Percentiles rank a stretch among this genome's conserved stretches.
Conservation (phyloP, 208 protist genomes). For the Trypanosoma congolense region DNA sequence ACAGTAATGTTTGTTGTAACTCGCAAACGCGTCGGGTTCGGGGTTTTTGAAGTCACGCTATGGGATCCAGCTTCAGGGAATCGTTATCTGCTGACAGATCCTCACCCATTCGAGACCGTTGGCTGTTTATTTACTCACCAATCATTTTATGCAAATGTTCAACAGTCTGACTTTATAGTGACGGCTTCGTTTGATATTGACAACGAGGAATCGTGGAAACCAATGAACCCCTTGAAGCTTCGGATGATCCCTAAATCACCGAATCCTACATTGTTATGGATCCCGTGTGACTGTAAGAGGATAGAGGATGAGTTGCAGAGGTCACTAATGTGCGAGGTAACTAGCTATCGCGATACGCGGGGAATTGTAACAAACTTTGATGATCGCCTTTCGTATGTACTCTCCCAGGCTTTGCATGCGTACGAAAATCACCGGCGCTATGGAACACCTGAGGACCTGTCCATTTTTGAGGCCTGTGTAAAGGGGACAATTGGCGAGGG, state of each 20-base stretch:
- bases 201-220: slow-evolving; percentile 89
- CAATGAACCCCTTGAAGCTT: slow-evolving; percentile 86
- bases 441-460: slow-evolving; percentile 33
- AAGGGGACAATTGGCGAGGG: slow-evolving; percentile 78
- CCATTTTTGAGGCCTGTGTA: slow-evolving; percentile 80
- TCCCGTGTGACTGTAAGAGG: slow-evolving; percentile 23
- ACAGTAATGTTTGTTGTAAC: slow-evolving; percentile 74
- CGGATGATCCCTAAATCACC: slow-evolving; percentile 77
- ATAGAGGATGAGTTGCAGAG: slow-evolving; percentile 57
- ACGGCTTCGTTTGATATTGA: slow-evolving; percentile 78
- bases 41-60: slow-evolving; percentile 42
- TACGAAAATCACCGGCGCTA: slow-evolving; percentile 77
- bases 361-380: slow-evolving; percentile 74
- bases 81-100: slow-evolving; percentile 32
- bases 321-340: slow-evolving; percentile 38
- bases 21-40: slow-evolving; percentile 26
- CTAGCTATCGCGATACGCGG: slow-evolving; percentile 64
- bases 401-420: slow-evolving; percentile 70
- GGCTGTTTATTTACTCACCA: slow-evolving; percentile 86
- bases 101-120: slow-evolving; percentile 53
- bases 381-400: slow-evolving; percentile 66
- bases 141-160: slow-evolving; percentile 86
- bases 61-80: slow-evolving; percentile 83
- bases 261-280: slow-evolving; percentile 55
- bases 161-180: slow-evolving; percentile 47